Percentiles rank a stretch among this genome's conserved stretches.
These are phyloP conservation scores for Calonectria montana DNA, from an alignment of 2,329 filamentous ascomycete genomes.

Conservation along the genomic window DNA sequence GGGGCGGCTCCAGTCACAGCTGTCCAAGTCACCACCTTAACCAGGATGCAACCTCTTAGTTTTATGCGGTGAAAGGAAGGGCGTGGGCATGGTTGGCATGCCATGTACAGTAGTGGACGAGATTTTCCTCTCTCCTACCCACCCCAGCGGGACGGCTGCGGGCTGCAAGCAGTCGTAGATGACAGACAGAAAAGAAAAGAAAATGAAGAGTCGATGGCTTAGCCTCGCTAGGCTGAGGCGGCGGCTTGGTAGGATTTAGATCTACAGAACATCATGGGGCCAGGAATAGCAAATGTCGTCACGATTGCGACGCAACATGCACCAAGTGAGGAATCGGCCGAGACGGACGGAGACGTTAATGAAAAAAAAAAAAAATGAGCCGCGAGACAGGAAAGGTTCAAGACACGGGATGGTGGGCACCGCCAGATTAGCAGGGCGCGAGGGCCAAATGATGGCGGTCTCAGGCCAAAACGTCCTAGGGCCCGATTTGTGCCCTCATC, in stretches of 20 bases:
- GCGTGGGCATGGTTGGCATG: conserved; percentile 2
- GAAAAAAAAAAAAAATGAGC: background rate
- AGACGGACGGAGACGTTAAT: background rate
- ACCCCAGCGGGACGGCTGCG: background rate
- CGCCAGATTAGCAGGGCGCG: background rate
- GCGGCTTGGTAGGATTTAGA: background rate
- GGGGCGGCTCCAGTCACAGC: conserved; percentile 30
- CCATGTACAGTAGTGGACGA: background rate
- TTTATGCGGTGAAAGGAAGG: conserved; percentile 18
- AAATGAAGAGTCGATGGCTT: background rate
- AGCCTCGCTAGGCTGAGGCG: conserved; percentile 5
- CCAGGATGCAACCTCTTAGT: conserved; percentile 22
- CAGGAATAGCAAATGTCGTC: conserved; percentile 2
- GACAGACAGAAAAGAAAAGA: background rate
- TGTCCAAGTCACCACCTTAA: conserved; percentile 27
- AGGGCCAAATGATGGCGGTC: background rate
- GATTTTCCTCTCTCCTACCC: background rate
- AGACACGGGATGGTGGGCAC: background rate
- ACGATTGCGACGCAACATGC: background rate
- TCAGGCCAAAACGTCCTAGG: conserved; percentile 3
- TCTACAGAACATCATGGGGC: background rate
- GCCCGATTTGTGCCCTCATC: conserved; percentile 7
- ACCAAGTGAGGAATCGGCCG: conserved; percentile 1
- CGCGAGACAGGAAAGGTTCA: background rate
- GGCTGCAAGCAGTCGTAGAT: background rate